Evolutionary conservation across 2,329 filamentous ascomycete genomes (phyloP), one percentile per base, ranked within the genome.

Genomic region (Cryphonectria carpinicola): DNA sequence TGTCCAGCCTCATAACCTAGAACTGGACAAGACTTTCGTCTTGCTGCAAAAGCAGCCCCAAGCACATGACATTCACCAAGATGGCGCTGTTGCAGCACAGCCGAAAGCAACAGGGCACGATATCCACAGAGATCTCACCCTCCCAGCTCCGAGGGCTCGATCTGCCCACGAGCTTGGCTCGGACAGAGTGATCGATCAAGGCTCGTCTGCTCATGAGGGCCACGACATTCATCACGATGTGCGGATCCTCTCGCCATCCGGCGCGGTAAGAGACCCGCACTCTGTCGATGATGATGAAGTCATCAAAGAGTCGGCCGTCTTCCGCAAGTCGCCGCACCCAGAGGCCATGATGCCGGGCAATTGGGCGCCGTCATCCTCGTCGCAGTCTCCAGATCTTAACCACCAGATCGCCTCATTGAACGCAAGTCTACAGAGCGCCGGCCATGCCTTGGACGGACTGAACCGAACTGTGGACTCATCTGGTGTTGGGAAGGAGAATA

Each of bases 301-400:
- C 37, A 60, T 71, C 66, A 66, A 62, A 35, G 69, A 67, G 58
- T 49, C 54, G 2, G 58, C 66, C 32, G 62, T 69, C 17, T 72
- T 69, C 52, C 71, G 69, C 66, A 72, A 72, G 49, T 72, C 71
- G 17, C 71, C 69, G 7, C 66, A 65, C n/a, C 71, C 69, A 39
- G 66, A 56, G 5, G 70, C 67, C 35, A 49, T 58, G 17, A 62
- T 72, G 56, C 61, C 68, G 19, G 71, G 62, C 13, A 65, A 66
- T 56, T 71, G 68, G 71, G 52, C 43, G 19, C 46, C 65, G 8
- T 67, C 67, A 10, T 65, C 64, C 28, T 52, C 62, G 11, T 66
- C 63, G 8, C 58, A 64, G 17, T 54, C 39, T 14, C 46, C 28
- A 19, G 61, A 64, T 37, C 25, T 39, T 2, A 60, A 60, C 4